Base-by-base conservation (phyloP, 805 yeast species). In the Zygosaccharomyces bailii region DNA sequence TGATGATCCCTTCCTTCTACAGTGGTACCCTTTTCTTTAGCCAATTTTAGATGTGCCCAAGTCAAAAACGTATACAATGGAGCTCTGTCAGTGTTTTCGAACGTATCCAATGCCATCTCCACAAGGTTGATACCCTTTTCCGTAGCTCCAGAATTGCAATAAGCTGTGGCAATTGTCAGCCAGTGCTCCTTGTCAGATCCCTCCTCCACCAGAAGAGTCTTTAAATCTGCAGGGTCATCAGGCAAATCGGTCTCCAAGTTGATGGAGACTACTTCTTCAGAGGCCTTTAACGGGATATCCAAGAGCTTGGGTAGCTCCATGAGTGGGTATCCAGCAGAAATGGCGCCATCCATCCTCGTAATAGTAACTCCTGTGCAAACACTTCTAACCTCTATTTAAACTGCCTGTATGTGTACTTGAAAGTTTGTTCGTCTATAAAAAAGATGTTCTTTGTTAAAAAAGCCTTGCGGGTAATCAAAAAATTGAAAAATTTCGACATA, bases 151-250 rank as follows among this genome's bases (percentile, higher is more conserved):
- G 75, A 76, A 42, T 80, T 73, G 31, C 85, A 81, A 62, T 89
- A 93, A 0, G 93, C 95, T 46, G 81, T 60, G 1, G 95, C 90
- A 50, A 90, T 80, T 17, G 84, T 75, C 14, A 87, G 67, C 99
- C 99, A 93, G 67, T 80, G 86, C 59, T 82, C 81, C 43, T 76
- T 72, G 17, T 77, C 80, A 39, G 91, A 82, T 45, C 77, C 78
- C 67, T 93, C 98, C 52, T 85, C 86, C 50, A 85, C 84, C 50
- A 93, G 70, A 50, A 91, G 75, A 20, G 79, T 76, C 52, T 85
- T 80, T 50, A 93, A 73, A 59, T 93, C 98, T 35, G 79, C 74
- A 4, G 96, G 86, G 62, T 91, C 96, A 17, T 86, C 96, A 4
- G 96, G 95, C 45, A 89, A 72, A 59, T 91, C 98, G 27, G 81